Evolutionary conservation across 1,139 yeast species (phyloP), one percentile per base, ranked within the genome.

Genomic region (Saccharomyces hybrid): DNA sequence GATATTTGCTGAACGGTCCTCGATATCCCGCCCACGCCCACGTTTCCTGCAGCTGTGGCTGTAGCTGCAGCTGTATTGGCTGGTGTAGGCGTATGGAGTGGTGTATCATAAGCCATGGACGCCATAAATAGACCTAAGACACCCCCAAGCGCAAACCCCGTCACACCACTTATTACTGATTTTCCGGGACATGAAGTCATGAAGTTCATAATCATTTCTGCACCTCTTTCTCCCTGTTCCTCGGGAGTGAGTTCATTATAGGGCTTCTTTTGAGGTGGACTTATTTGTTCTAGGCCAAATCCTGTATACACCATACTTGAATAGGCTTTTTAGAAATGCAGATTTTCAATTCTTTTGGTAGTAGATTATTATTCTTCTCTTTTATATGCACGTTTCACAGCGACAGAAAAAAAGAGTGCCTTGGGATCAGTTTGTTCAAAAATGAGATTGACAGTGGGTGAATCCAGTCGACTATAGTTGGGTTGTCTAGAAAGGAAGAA

Each of bases 41-140:
- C 48, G 7, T 46, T 46, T 28, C 28, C 28, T n/a, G 48, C 9
- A 4, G 25, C 25, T 1, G 25, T 4, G 5, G 25, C 5, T 4
- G 25, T 4, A 23, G 25, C 5, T 23, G 25, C 5, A 4, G 48
- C 28, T 0, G 48, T 71, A 6, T 85, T 93, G 32, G 57, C 61
- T 5, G 67, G 63, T 2, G 62, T 52, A 0, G 71, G 68, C 2
- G 71, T 65, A 52, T 68, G 70, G 34, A 69, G 54, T 3, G 72
- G 72, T 1, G 72, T 69, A 54, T 71, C 74, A 56, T 71, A 71
- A 2, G 71, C 66, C 86, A 84, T 84, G 50, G 96, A 85, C 3
- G 98, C 96, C 98, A 93, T 93, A 74, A 93, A 91, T 52, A 93
- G 75, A 58, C 99, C 98, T 70, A 93, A 90, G 59, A 91, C 88